A percentile compares a stretch with the other conserved stretches of the same genome.
phyloP scores from a whole-genome alignment of 257 asterid species.

The Echium plantagineum region DNA sequence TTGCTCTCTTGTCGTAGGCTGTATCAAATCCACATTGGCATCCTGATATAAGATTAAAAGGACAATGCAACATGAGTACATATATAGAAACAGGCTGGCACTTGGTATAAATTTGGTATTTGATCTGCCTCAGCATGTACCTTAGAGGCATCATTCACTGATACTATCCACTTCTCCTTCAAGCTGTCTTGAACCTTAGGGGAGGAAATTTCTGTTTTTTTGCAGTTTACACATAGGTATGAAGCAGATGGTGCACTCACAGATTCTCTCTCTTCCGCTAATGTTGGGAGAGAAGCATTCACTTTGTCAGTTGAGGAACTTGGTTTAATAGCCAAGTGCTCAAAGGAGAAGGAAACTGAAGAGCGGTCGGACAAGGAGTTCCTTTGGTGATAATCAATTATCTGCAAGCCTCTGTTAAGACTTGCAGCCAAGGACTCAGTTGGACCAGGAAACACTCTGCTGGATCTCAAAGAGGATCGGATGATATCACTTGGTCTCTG shows the following conservation, averaged over 20 bases:
- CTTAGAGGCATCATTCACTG: slow-evolving; percentile 15
- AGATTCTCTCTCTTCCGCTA: slow-evolving; percentile 24
- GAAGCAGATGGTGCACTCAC: slow-evolving; percentile 24
- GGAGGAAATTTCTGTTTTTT: slow-evolving; percentile 22
- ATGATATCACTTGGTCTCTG: slow-evolving; percentile 31
- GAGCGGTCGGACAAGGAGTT: slow-evolving; percentile 57
- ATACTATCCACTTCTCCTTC: slow-evolving; percentile 23
- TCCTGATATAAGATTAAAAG: slow-evolving; percentile 24
- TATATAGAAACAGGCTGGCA: slow-evolving; percentile 3
- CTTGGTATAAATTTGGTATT: slow-evolving; percentile 23
- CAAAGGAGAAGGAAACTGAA: slow-evolving; percentile 81
- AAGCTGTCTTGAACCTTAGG: slow-evolving; percentile 26
- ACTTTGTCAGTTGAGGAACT: slow-evolving; percentile 39
- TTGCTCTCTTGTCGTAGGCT: slow-evolving; percentile 38
- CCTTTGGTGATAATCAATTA: slow-evolving; percentile 74
- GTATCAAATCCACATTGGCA: slow-evolving; percentile 24
- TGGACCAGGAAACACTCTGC: slow-evolving; percentile 60
- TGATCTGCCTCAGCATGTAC: slow-evolving; percentile 18
- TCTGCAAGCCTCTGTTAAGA: slow-evolving; percentile 77
- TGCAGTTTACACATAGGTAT: slow-evolving; percentile 54
- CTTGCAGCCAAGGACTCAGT: slow-evolving; percentile 85
- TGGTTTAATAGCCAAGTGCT: slow-evolving; percentile 65
- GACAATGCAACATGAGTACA: not conserved
- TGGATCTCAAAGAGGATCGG: slow-evolving; percentile 66
- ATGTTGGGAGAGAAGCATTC: slow-evolving; percentile 43